Evolutionary conservation across 257 asterid genomes (phyloP).

Genomic region (Jasminum sambac): DNA sequence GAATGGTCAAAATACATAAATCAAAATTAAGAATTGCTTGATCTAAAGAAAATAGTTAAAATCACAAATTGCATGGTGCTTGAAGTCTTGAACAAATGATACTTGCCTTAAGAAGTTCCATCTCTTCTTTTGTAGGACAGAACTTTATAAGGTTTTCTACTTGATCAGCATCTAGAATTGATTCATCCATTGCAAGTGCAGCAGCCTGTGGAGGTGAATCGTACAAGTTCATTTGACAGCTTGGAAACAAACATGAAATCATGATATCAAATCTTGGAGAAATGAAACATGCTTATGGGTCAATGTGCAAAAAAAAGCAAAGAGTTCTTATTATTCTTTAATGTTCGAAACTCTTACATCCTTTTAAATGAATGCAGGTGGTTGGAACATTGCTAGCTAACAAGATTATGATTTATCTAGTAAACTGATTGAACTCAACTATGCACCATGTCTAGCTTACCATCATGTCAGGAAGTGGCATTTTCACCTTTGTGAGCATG

Average conservation of each 20-base stretch:
- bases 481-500: conserved; percentile 98
- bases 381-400: not conserved
- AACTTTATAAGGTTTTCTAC: conserved; percentile 94
- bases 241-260: conserved; percentile 4
- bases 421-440: not conserved
- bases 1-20: conserved; percentile 28
- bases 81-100: conserved; percentile 19
- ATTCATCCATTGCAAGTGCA: conserved; percentile 95
- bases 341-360: not conserved
- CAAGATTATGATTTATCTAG: not conserved
- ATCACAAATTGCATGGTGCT: conserved; percentile 13
- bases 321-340: not conserved
- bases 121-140: conserved; percentile 99
- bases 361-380: not conserved
- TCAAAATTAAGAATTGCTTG: conserved; percentile 23
- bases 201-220: conserved; percentile 71
- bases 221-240: conserved; percentile 20
- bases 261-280: conserved; percentile 16
- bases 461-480: conserved; percentile 99
- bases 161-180: conserved; percentile 96
- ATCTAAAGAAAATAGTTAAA: conserved; percentile 4
- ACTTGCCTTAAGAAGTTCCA: conserved; percentile 94
- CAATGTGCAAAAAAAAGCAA: not conserved
- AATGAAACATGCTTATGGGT: not conserved
- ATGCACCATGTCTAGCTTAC: conserved; percentile 44